Conservation (phyloP, 1,139 yeast genomes). For the Suhomyces guaymorum region DNA sequence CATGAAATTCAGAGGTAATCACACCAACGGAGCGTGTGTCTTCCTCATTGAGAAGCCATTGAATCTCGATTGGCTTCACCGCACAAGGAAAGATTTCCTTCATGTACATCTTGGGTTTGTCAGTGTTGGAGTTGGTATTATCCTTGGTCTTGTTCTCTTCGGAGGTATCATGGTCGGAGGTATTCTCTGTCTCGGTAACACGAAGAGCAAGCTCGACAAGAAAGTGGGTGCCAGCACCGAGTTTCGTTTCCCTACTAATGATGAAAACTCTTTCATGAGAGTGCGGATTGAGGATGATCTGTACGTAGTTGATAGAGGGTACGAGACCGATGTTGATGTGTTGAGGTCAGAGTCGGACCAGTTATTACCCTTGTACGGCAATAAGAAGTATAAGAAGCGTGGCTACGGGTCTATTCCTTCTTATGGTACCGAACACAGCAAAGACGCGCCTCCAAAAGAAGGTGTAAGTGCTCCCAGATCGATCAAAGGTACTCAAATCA, state of each 20-base stretch:
- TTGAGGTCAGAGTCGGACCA: constrained; percentile 34
- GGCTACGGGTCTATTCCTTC: constrained; percentile 17
- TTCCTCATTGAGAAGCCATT: constrained; percentile 70
- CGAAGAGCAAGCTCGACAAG: constrained; percentile 13
- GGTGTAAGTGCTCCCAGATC: constrained; percentile 22
- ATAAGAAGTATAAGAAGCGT: constrained; percentile 18
- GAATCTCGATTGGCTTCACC: constrained; percentile 56
- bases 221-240: constrained; percentile 8
- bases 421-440: not conserved
- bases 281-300: constrained; percentile 34
- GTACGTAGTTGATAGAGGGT: constrained; percentile 37
- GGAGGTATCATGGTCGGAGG: constrained; percentile 34
- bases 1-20: constrained; percentile 21
- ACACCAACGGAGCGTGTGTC: constrained; percentile 51
- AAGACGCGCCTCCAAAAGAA: constrained; percentile 6
- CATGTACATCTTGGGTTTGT: constrained; percentile 65
- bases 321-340: constrained; percentile 49
- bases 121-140: constrained; percentile 65
- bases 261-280: constrained; percentile 42
- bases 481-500: constrained; percentile 25
- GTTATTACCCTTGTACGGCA: constrained; percentile 30
- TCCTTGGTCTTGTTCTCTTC: constrained; percentile 54
- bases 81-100: constrained; percentile 32
- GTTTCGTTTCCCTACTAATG: constrained; percentile 22
- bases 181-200: constrained; percentile 30